Evolutionary conservation across 2,329 filamentous ascomycete genomes (phyloP), one percentile per base, ranked within the genome.

Genomic region (Endoconidiophora polonica): DNA sequence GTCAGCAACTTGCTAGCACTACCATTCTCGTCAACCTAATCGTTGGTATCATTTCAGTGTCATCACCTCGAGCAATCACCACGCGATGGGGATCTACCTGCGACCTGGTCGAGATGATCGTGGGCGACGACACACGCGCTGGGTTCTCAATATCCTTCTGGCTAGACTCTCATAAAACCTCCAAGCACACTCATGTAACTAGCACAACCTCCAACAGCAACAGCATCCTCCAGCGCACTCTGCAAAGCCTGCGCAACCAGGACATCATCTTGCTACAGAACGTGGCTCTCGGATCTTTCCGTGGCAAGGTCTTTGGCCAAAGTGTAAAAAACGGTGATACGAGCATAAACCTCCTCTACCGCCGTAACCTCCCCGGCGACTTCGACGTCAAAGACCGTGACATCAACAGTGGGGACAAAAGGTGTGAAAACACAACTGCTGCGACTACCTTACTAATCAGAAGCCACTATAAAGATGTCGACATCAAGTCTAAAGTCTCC

Each of bases 141-240:
- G 83, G 82, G 2, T 94, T 95, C 64, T 77, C 73, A 24, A 70
- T 95, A 50, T 88, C 83, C 2, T 86, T 94, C 61, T 96, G 90
- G 90, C 67, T 94, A 1, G 65, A 72, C 3, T 56, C 55, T 3
- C 55, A 67, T 58, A 39, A 62, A 26, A 26, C 23, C 22, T 24
- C 12, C 2, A 10, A 9, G 26, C 26, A 33, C 26, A 7, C 26
- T 9, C 12, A 33, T 9, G 2, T 33, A 33, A 33, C 26, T 33
- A 33, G 26, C 5, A 10, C 26, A 9, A 33, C 26, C 26, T 33
- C 26, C 3, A 33, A 33, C 7, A 7, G 26, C 12, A 33, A 33
- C 26, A 33, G 26, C 26, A 33, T 10, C 12, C 26, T 33, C 12
- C 9, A 52, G 9, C 60, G 60, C 26, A 56, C 58, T 2, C 57